Evolutionary conservation across 768 basidiomycete species (phyloP).

Genomic region (Boletellus ananas): DNA sequence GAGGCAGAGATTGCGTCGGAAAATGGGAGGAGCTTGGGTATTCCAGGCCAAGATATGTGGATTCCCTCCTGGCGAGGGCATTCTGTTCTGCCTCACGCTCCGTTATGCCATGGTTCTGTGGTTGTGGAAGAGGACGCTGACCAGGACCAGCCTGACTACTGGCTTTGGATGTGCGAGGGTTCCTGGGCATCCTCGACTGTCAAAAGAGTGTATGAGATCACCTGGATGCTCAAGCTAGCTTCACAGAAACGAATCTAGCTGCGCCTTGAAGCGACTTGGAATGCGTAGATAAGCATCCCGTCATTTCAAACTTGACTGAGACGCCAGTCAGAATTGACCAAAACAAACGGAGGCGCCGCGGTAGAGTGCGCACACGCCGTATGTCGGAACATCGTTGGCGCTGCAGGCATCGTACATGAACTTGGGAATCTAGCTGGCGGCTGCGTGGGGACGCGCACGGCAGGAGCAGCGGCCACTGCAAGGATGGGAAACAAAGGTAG

Average conservation of each 20-base stretch:
- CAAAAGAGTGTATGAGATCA: conserved; percentile 12
- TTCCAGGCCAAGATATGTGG: conserved; percentile 2
- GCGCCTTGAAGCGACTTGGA: neutral
- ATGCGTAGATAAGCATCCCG: conserved; percentile 8
- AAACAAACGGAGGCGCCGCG: neutral
- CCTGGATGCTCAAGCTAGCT: conserved; percentile 14
- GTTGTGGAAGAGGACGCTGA: neutral
- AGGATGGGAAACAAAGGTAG: neutral
- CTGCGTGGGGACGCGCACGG: too few relatives aligned
- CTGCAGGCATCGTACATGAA: neutral
- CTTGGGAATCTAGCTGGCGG: neutral
- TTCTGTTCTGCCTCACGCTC: neutral
- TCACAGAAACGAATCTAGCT: neutral
- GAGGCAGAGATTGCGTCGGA: conserved; percentile 6
- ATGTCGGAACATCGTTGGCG: neutral
- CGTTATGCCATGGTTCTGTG: neutral
- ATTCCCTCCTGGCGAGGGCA: neutral
- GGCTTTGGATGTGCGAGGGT: conserved; percentile 7
- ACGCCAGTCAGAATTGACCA: neutral
- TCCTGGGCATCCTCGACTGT: conserved; percentile 17
- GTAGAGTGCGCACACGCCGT: neutral
- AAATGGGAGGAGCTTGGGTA: conserved; percentile 10
- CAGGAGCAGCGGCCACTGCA: neutral
- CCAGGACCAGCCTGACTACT: conserved; percentile 23
- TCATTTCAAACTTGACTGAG: conserved; percentile 19